Base-by-base conservation (phyloP, 1,139 yeast species). In the Blastobotrys petasosporus region DNA sequence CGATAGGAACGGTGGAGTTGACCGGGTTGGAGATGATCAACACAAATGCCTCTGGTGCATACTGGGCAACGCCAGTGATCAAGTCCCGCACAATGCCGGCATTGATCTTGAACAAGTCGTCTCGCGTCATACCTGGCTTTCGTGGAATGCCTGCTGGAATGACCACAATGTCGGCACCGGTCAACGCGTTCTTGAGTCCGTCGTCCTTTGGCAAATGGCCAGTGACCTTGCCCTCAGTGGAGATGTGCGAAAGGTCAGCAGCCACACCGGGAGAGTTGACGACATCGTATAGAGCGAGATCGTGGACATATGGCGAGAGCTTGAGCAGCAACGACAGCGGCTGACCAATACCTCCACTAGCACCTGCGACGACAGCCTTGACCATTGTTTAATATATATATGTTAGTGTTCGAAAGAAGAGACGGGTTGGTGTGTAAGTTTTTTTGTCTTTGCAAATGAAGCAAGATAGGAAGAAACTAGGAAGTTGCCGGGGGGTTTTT, bases 61-160 rank as follows among this genome's bases (percentile, higher is more conserved):
- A 70, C 62, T 83, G 86, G 55, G 95, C 96, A 60, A 84, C 80
- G 36, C 94, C 90, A 68, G 83, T 77, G 58, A 96, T 94, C 66
- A 92, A 77, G 65, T 84, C 95, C 67, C 94, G 82, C 55, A 92
- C 95, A 66, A 92, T 92, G 43, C 94, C 84, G 44, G 98, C 98
- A 66, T 92, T 92, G 71, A 94, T 90, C 76, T 87, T 86, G 82
- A 92, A 92, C 66, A 92, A 78, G 66, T 92, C 98, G 68, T 92
- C 98, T 56, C 73, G 69, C 62, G 97, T 88, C 97, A 90, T 90
- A 66, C 97, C 97, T 56, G 97, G 97, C 76, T 92, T 92, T 77
- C 98, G 85, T 71, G 98, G 98, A 49, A 92, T 96, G 73, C 98
- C 98, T 50, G 98, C 98, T 61, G 98, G 97, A 68, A 92, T 90